These are phyloP conservation scores for Aureobasidium uvarum DNA, from an alignment of 2,329 filamentous ascomycete genomes.

Conservation along the genomic window DNA sequence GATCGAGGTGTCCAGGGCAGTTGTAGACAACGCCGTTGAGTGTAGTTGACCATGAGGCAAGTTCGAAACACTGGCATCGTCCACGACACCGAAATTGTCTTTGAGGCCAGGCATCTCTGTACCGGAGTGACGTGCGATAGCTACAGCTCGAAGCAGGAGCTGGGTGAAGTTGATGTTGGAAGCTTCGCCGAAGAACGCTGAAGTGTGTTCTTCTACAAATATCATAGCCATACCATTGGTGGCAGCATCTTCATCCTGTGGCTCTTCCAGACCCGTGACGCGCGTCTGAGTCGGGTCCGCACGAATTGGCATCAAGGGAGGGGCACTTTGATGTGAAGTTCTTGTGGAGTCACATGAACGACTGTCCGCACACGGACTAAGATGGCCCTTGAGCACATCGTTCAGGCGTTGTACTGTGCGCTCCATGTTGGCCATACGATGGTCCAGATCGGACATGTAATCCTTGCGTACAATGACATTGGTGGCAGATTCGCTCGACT, in stretches of 20 bases:
- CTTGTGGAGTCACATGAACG: neutral
- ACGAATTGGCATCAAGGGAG: neutral
- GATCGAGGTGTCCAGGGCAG: neutral
- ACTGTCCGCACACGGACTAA: neutral
- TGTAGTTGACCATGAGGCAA: constrained; percentile 26
- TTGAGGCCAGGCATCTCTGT: neutral
- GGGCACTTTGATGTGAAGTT: neutral
- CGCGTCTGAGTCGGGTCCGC: neutral
- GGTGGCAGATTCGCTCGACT: constrained; percentile 38
- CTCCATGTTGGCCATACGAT: neutral
- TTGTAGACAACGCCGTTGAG: neutral
- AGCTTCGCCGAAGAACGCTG: constrained; percentile 42
- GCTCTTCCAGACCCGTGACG: neutral
- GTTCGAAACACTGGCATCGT: neutral
- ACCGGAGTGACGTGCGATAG: neutral
- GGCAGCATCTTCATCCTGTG: constrained; percentile 17
- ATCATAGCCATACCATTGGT: constrained; percentile 40
- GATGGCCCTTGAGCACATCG: constrained; percentile 19
- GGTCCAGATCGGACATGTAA: constrained; percentile 28
- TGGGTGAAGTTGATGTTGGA: constrained; percentile 47
- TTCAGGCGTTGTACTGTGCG: constrained; percentile 27
- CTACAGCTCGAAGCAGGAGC: constrained; percentile 40
- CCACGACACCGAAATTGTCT: neutral
- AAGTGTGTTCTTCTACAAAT: constrained; percentile 42
- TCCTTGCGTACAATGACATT: constrained; percentile 47